phyloP scores from a whole-genome alignment of 371 early-diverging fungal species.

The Coemansia sp. region DNA sequence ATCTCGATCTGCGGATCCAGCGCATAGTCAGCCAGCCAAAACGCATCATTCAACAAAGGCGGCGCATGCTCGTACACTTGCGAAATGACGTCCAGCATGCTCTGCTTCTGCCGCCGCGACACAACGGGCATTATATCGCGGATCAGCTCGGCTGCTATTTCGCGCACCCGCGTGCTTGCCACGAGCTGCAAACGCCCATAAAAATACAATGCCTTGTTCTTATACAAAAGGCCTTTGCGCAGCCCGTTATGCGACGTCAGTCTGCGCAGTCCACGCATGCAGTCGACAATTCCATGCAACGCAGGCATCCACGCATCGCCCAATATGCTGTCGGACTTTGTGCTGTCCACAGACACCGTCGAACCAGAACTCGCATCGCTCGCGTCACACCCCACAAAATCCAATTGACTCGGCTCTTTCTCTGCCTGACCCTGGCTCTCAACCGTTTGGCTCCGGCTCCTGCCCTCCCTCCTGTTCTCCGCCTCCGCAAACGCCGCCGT shows the following conservation, averaged over 20 bases:
- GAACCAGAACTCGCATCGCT: not conserved
- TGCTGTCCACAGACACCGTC: not conserved
- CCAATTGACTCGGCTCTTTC: not conserved
- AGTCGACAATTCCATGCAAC: constrained; percentile 19
- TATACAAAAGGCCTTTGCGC: constrained; percentile 46
- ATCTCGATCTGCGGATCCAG: constrained; percentile 47
- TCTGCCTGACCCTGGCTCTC: no score
- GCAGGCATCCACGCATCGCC: constrained; percentile 19
- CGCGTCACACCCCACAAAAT: not conserved
- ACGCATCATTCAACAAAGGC: constrained; percentile 20
- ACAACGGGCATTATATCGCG: constrained; percentile 47
- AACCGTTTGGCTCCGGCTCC: not conserved
- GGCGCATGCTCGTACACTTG: constrained; percentile 33
- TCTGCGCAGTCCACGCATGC: constrained; percentile 33
- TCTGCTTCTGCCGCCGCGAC: constrained; percentile 28
- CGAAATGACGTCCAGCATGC: constrained; percentile 18
- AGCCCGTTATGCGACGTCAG: constrained; percentile 45
- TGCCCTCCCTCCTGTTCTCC: not conserved
- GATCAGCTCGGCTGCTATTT: constrained; percentile 32
- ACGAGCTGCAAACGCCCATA: constrained; percentile 20
- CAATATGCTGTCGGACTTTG: not conserved
- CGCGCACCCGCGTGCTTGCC: constrained; percentile 11
- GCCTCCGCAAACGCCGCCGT: constrained; percentile 17
- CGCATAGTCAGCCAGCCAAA: constrained; percentile 40
- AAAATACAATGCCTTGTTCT: constrained; percentile 45